Conservation (phyloP, 208 protist genomes). For the Trypanosoma boissoni region DNA sequence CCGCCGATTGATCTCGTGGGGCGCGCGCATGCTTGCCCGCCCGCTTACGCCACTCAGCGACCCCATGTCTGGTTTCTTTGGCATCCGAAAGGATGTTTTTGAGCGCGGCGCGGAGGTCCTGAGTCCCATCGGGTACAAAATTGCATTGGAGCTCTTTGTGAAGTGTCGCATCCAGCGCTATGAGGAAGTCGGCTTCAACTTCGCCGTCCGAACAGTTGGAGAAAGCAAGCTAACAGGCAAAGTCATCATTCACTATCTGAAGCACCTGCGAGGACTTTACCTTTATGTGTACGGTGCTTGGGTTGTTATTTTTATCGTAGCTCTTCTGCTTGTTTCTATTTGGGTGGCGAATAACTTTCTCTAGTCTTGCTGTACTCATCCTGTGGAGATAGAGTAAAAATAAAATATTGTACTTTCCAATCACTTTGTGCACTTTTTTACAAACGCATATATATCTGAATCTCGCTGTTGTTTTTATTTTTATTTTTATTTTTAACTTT, state of each 20-base stretch:
- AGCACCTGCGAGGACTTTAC: constrained; percentile 79
- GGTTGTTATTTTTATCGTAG: constrained; percentile 35
- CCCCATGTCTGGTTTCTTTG: constrained; percentile 94
- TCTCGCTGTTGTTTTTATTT: constrained; percentile 7
- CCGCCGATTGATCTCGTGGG: constrained; percentile 86
- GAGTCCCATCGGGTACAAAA: constrained; percentile 93
- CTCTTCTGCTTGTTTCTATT: constrained; percentile 19
- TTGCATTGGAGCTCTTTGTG: constrained; percentile 90
- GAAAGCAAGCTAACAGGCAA: constrained; percentile 90
- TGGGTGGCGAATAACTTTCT: constrained; percentile 5
- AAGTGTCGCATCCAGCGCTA: constrained; percentile 74
- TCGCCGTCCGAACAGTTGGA: constrained; percentile 68
- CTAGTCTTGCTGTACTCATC: too few relatives aligned
- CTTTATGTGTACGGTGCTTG: constrained; percentile 46
- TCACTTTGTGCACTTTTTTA: too few relatives aligned
- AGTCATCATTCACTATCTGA: constrained; percentile 84
- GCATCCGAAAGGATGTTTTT: constrained; percentile 64
- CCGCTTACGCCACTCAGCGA: constrained; percentile 88
- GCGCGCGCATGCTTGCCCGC: constrained; percentile 74
- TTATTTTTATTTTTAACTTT: background rate
- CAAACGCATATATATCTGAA: too few relatives aligned
- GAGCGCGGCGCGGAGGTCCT: constrained; percentile 35
- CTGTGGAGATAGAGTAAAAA: constrained; percentile 3
- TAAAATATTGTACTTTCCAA: background rate
- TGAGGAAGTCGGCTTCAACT: constrained; percentile 83